Evolutionary conservation across 768 basidiomycete genomes (phyloP), one percentile per base, ranked within the genome.

Genomic region (Tephrocybe rancida): DNA sequence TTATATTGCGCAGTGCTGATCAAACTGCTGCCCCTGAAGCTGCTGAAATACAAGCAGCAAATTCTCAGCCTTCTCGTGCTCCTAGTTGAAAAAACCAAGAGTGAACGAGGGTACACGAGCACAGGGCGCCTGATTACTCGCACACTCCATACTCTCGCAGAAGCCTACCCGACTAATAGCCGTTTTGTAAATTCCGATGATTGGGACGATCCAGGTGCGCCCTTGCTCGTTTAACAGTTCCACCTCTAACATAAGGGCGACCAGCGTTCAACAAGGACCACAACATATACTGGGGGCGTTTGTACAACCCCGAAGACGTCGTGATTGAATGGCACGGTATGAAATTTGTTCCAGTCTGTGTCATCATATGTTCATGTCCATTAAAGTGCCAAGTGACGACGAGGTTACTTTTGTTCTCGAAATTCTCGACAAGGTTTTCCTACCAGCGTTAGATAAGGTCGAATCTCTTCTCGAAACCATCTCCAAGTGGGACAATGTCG

Each of bases 261-360:
- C 11, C 10, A 90, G 87, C 77, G 52, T 89, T 90, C 61, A 76
- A 86, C 61, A 74, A 72, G 37, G 75, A 78, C 42, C 87, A 90
- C 59, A 83, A 80, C 55, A 70, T 75, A 10, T 79, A 83, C 41
- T 97, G 95, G 95, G 95, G 95, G 7, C 81, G 80, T 44, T 70
- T 90, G 26, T 92, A 88, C 68, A 83, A 89, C 51, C 73, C 87
- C 3, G 77, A 87, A 61, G 91, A 97, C 50, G 87, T 95, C 45
- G 79, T 83, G 51, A 80, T 95, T 30, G 85, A 92, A 54, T 98
- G 95, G 95, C 95, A 96, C 66, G 82, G 89, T 89, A 62, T 42
- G 78, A 61, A 22, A 30, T 38, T 35, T 25, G 9, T 42, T 22
- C 9, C 25, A 27, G 41, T 6, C n/a, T 43, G 8, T 26, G 14